These are phyloP conservation scores for Teratosphaeria nubilosa DNA, from an alignment of 2,329 filamentous ascomycete genomes.

Conservation along the genomic window DNA sequence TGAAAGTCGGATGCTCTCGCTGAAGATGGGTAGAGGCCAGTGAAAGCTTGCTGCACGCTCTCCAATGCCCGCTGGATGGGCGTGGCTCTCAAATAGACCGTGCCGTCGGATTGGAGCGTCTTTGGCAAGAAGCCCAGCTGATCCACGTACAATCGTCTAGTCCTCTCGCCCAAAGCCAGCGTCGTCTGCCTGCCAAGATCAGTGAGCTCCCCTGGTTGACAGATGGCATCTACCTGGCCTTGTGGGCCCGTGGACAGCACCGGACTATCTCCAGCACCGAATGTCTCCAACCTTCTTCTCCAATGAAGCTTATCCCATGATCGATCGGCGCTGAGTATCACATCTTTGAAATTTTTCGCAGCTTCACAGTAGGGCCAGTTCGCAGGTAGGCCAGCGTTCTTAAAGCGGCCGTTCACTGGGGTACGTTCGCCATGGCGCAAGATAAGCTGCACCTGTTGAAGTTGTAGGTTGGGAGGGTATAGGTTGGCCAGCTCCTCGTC, in stretches of 20 bases:
- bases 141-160: conserved; percentile 41
- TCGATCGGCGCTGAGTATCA: conserved; percentile 46
- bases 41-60: conserved; percentile 41
- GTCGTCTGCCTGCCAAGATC: conserved; percentile 42
- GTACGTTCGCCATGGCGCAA: conserved; percentile 52
- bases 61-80: conserved; percentile 42
- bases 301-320: conserved; percentile 52
- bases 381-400: conserved; percentile 44
- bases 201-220: conserved; percentile 50
- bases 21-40: conserved; percentile 37
- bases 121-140: conserved; percentile 40
- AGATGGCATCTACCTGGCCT: conserved; percentile 68
- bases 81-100: conserved; percentile 37
- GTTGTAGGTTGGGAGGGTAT: conserved; percentile 69
- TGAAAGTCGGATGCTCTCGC: conserved; percentile 33
- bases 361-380: conserved; percentile 87
- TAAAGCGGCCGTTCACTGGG: conserved; percentile 79
- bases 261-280: conserved; percentile 47
- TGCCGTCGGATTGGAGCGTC: conserved; percentile 26
- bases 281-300: conserved; percentile 70
- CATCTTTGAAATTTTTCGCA: conserved; percentile 58
- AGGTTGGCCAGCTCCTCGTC: conserved; percentile 68
- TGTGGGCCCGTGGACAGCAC: conserved; percentile 56
- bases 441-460: conserved; percentile 84
- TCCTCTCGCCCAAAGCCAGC: conserved; percentile 36